Evolutionary conservation across 257 asterid species (phyloP).

Genomic region (Gentiana macrophylla): DNA sequence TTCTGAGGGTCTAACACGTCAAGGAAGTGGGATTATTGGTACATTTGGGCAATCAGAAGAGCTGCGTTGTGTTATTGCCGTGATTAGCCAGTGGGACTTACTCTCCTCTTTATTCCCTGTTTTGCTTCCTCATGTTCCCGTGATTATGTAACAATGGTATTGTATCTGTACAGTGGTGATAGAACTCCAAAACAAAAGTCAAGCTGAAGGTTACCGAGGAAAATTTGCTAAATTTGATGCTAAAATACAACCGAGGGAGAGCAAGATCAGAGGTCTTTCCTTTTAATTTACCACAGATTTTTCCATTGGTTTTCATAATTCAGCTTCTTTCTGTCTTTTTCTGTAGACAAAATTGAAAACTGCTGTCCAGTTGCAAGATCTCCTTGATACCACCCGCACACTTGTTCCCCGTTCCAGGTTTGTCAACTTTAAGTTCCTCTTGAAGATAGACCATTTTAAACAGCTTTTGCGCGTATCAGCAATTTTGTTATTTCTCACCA

Average conservation of each 20-base stretch:
- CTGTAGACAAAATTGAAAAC: slow-evolving; percentile 87
- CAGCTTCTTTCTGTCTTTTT: slow-evolving; percentile 16
- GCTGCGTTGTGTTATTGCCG: slow-evolving; percentile 87
- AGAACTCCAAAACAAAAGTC: slow-evolving; percentile 99
- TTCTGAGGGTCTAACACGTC: slow-evolving; percentile 83
- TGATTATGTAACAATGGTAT: slow-evolving; percentile 1
- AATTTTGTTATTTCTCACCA: not conserved
- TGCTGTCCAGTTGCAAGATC: slow-evolving; percentile 97
- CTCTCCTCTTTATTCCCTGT: slow-evolving; percentile 3
- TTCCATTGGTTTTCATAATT: slow-evolving; percentile 8
- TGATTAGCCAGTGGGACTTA: slow-evolving; percentile 82
- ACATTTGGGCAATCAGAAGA: slow-evolving; percentile 93
- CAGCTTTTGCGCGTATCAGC: not conserved
- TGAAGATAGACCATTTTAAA: not conserved
- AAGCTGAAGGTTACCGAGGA: slow-evolving; percentile 96
- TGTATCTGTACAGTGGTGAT: slow-evolving; percentile 67
- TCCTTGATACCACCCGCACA: slow-evolving; percentile 89
- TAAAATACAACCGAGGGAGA: slow-evolving; percentile 84
- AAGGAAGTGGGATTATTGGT: slow-evolving; percentile 92
- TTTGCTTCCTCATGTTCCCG: not conserved
- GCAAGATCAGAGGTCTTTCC: slow-evolving; percentile 83
- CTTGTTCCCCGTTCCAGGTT: slow-evolving; percentile 85
- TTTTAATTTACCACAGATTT: slow-evolving; percentile 11
- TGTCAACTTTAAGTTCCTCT: slow-evolving; percentile 8
- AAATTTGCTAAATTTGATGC: slow-evolving; percentile 86